These are phyloP conservation scores for Bremia lactucae DNA, from an alignment of 352 stramenopile genomes.

Conservation along the genomic window DNA sequence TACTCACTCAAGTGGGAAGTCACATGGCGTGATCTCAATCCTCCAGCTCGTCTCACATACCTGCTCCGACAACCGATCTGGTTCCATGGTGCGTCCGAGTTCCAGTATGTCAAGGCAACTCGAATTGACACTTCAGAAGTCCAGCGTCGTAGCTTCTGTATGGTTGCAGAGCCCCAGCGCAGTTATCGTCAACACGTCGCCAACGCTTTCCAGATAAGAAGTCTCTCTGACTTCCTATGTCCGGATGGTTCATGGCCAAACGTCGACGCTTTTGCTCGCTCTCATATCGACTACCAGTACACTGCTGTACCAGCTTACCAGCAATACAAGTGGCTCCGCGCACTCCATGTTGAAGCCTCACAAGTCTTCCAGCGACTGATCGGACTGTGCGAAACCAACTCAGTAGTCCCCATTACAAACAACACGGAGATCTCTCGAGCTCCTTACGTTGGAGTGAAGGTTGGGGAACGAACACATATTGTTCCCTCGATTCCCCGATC, in stretches of 20 bases:
- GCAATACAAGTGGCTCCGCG: neutral
- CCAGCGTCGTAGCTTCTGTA: neutral
- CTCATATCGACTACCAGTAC: neutral
- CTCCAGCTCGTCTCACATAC: too few relatives aligned
- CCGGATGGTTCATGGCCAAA: neutral
- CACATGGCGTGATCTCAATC: too few relatives aligned
- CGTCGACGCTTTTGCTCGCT: neutral
- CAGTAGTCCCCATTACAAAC: neutral
- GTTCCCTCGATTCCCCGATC: neutral
- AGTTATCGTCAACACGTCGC: too few relatives aligned
- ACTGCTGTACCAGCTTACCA: neutral
- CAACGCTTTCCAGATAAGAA: neutral
- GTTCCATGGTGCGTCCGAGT: neutral
- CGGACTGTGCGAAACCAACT: neutral
- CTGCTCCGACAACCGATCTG: neutral
- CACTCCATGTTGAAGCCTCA: neutral
- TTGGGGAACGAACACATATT: neutral
- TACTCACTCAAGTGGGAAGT: too few relatives aligned
- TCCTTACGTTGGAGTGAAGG: neutral
- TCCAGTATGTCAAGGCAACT: neutral
- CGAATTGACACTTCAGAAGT: neutral
- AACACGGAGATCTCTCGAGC: neutral
- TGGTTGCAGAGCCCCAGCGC: neutral
- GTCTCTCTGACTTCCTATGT: neutral
- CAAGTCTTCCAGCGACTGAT: neutral